Evolutionary conservation across 805 yeast genomes (phyloP).

Genomic region (Helenozyma rhizophorensis): DNA sequence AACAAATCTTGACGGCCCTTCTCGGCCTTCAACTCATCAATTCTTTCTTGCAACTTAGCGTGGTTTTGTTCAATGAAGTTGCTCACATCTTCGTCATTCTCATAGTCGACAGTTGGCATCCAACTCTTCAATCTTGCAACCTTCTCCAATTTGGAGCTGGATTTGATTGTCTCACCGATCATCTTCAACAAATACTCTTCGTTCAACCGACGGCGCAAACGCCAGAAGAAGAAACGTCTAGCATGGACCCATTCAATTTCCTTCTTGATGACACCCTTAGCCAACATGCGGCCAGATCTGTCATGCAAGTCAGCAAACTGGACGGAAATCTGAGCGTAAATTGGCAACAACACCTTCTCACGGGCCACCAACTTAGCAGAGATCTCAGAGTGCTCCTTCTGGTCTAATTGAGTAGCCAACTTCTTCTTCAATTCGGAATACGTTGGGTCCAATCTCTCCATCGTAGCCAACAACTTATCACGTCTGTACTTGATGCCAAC

Average conservation of each 20-base stretch:
- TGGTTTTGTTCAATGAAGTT: conserved; percentile 82
- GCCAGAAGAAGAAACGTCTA: conserved; percentile 98
- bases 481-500: conserved; percentile 97
- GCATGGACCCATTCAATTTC: conserved; percentile 83
- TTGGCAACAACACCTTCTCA: conserved; percentile 76
- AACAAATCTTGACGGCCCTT: conserved; percentile 62
- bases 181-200: conserved; percentile 84
- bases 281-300: conserved; percentile 95
- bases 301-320: conserved; percentile 98
- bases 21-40: conserved; percentile 64
- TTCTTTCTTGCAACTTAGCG: conserved; percentile 51
- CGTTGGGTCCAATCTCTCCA: conserved; percentile 79
- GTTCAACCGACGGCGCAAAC: conserved; percentile 90
- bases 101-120: conserved; percentile 70
- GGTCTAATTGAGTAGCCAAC: conserved; percentile 47
- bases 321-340: conserved; percentile 86
- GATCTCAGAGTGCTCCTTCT: conserved; percentile 64
- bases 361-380: conserved; percentile 69
- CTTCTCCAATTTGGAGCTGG: conserved; percentile 69
- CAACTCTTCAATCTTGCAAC: conserved; percentile 84
- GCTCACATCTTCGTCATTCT: conserved; percentile 74
- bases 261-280: conserved; percentile 85
- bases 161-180: conserved; percentile 56
- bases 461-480: conserved; percentile 84
- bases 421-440: conserved; percentile 66